Percentiles rank a stretch among this genome's conserved stretches.
Conservation (phyloP, 768 basidiomycete species). For the Pleurotus tuber-regium region DNA sequence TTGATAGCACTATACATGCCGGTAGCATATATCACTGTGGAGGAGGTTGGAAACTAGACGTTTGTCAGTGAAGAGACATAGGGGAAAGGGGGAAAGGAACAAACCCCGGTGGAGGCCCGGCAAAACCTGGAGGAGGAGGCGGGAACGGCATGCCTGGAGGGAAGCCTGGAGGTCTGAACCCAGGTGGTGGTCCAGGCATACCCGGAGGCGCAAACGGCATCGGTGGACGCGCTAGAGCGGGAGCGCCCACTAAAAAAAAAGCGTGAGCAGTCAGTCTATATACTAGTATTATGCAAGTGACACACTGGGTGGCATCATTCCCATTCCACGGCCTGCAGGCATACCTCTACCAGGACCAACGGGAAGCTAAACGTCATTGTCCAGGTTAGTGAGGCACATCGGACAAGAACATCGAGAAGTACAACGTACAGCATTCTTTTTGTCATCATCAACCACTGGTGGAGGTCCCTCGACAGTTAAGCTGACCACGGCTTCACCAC, state of each 20-base stretch:
- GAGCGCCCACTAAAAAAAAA: conserved; percentile 51
- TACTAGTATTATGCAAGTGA: conserved; percentile 16
- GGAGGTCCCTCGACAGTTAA: conserved; percentile 95
- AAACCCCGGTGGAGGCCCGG: conserved; percentile 83
- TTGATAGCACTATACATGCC: no score
- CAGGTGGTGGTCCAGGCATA: conserved; percentile 85
- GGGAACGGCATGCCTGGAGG: conserved; percentile 79
- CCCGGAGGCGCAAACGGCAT: conserved; percentile 69
- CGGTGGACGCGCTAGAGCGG: conserved; percentile 63
- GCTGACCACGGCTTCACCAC: conserved; percentile 96
- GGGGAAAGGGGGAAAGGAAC: conserved; percentile 17
- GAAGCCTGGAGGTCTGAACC: conserved; percentile 82
- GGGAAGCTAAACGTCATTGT: conserved; percentile 53
- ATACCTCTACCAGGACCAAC: conserved; percentile 92
- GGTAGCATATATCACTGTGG: conserved; percentile 44
- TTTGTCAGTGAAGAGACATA: conserved; percentile 10
- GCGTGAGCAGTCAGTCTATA: conserved; percentile 11
- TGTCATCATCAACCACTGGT: conserved; percentile 86
- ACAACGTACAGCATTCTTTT: conserved; percentile 70
- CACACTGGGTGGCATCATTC: conserved; percentile 87
- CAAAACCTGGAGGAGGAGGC: conserved; percentile 81
- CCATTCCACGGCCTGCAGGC: conserved; percentile 96
- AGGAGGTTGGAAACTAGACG: conserved; percentile 50
- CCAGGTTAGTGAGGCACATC: neutral
- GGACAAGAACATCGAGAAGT: conserved; percentile 9